phyloP scores from a whole-genome alignment of 805 yeast genomes.

The Ogataea degrootiae region DNA sequence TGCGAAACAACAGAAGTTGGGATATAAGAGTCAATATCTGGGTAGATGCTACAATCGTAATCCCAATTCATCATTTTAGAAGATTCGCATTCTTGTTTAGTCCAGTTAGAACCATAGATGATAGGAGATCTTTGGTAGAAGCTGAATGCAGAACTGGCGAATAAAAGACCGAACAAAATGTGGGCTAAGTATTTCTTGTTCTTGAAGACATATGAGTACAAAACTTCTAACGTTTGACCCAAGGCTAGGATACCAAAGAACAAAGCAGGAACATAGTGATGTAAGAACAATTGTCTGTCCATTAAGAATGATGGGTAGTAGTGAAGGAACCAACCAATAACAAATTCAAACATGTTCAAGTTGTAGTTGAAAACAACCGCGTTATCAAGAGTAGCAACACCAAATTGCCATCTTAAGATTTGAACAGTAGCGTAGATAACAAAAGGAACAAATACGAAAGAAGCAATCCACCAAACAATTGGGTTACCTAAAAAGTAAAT shows the following conservation, averaged over 20 bases:
- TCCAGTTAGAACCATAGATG: conserved; percentile 79
- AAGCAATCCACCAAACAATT: conserved; percentile 70
- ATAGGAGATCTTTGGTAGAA: conserved; percentile 66
- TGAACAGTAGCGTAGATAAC: conserved; percentile 43
- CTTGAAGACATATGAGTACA: conserved; percentile 25
- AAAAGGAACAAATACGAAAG: conserved; percentile 50
- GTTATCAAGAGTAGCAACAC: conserved; percentile 31
- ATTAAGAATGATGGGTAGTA: conserved; percentile 74
- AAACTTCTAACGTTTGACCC: conserved; percentile 30
- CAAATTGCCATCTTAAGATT: conserved; percentile 60
- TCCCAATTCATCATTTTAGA: conserved; percentile 79
- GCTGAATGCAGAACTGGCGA: conserved; percentile 46
- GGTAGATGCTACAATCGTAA: conserved; percentile 69
- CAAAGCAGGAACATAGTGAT: conserved; percentile 89
- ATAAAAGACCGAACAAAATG: conserved; percentile 41
- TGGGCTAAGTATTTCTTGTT: conserved; percentile 42
- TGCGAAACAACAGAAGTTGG: conserved; percentile 5
- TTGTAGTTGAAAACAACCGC: conserved; percentile 61
- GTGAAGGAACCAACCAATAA: conserved; percentile 69
- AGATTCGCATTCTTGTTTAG: conserved; percentile 56
- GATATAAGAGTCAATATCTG: conserved; percentile 12
- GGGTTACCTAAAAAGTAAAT: conserved; percentile 76
- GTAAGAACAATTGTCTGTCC: conserved; percentile 91
- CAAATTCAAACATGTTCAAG: conserved; percentile 54
- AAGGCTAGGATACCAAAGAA: conserved; percentile 54